Conservation (phyloP, 1,284 basidiomycete species). For the Sutorius eximius region DNA sequence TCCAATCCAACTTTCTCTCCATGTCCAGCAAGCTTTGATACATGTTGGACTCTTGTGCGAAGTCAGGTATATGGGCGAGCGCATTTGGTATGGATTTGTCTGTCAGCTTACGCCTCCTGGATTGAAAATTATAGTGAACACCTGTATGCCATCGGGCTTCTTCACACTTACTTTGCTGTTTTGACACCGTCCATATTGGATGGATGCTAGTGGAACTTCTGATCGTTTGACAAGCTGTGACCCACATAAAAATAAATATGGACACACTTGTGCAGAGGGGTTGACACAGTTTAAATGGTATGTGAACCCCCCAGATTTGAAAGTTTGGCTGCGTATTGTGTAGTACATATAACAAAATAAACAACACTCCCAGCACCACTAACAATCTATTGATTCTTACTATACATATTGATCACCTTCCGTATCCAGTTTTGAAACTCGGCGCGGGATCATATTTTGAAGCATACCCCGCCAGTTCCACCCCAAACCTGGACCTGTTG, state of each 20-base stretch:
- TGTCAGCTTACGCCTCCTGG: constrained; percentile 75
- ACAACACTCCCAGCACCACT: too few species aligned
- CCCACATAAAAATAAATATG: too few species aligned
- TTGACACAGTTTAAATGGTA: background rate
- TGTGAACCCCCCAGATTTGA: too few species aligned
- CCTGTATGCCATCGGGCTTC: background rate
- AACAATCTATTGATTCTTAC: too few species aligned
- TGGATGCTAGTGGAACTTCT: background rate
- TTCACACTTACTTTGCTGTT: constrained; percentile 34
- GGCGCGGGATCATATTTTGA: too few species aligned
- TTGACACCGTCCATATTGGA: constrained; percentile 44
- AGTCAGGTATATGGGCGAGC: constrained; percentile 64
- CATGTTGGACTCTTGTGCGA: constrained; percentile 80
- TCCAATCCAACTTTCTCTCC: constrained; percentile 95
- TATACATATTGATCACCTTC: too few species aligned
- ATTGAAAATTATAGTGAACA: background rate
- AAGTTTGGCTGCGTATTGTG: too few species aligned
- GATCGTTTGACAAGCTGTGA: background rate
- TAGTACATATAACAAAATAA: too few species aligned
- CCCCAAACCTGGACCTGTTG: too few species aligned
- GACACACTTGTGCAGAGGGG: background rate
- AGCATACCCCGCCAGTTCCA: too few species aligned
- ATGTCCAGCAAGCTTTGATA: constrained; percentile 86
- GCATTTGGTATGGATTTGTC: constrained; percentile 78
- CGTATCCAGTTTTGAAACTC: too few species aligned